Percentiles rank a stretch among this genome's conserved stretches.
phyloP scores from a whole-genome alignment of 345 rosid species.

The Eutrema heterophyllum region DNA sequence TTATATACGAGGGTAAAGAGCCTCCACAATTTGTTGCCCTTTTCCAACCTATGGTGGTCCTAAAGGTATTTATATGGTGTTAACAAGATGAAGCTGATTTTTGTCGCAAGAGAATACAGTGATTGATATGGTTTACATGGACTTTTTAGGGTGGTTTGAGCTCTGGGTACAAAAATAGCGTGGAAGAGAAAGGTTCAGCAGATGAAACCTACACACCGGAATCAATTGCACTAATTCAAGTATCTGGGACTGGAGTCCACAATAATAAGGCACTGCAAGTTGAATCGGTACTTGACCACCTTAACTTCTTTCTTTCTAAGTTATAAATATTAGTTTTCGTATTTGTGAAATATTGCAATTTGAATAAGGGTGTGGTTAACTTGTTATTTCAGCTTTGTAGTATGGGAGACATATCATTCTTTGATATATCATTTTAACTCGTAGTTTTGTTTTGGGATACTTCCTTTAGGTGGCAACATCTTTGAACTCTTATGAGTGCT shows the following conservation, averaged over 20 bases:
- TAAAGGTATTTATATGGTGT: slow-evolving; percentile 54
- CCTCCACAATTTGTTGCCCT: slow-evolving; percentile 95
- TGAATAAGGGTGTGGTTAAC: not conserved
- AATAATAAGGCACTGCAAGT: slow-evolving; percentile 83
- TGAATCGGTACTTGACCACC: slow-evolving; percentile 55
- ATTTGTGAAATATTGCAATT: not conserved
- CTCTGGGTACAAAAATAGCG: slow-evolving; percentile 65
- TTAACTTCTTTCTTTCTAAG: not conserved
- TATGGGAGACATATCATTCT: not conserved
- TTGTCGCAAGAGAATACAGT: not conserved
- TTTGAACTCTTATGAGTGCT: slow-evolving; percentile 78
- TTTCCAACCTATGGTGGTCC: slow-evolving; percentile 87
- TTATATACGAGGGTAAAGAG: slow-evolving; percentile 85
- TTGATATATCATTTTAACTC: not conserved
- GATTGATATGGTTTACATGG: slow-evolving; percentile 24
- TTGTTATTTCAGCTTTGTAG: not conserved
- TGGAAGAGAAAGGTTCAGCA: slow-evolving; percentile 51
- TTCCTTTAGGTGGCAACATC: slow-evolving; percentile 73
- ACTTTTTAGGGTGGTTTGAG: slow-evolving; percentile 82
- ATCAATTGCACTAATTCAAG: slow-evolving; percentile 65
- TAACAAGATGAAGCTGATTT: slow-evolving; percentile 8
- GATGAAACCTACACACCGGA: slow-evolving; percentile 79
- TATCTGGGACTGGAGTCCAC: slow-evolving; percentile 74
- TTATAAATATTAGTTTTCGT: not conserved
- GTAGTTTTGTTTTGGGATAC: not conserved